Conservation (phyloP, 23 red algal species). For the Chondrus crispus region DNA sequence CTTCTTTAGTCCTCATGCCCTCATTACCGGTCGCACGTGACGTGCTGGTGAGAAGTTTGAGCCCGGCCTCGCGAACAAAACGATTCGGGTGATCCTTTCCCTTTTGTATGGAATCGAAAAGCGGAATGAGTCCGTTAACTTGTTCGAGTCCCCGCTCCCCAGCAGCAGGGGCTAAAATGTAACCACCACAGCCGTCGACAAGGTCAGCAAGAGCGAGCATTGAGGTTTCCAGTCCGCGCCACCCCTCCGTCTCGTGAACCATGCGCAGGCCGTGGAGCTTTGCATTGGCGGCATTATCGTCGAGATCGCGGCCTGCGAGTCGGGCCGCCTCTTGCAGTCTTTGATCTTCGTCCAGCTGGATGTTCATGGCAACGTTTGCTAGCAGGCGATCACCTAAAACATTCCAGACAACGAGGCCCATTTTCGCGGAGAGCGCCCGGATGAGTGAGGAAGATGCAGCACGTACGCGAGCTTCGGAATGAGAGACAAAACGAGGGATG, state of each 20-base stretch:
- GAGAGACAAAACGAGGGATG: constrained; percentile 19
- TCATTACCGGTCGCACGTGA: neutral
- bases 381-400: neutral
- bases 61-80: constrained; percentile 85
- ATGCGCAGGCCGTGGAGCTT: constrained; percentile 44
- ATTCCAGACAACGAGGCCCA: constrained; percentile 32
- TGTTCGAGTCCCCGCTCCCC: constrained; percentile 7
- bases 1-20: neutral
- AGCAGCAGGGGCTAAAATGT: constrained; percentile 3
- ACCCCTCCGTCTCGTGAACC: constrained; percentile 86
- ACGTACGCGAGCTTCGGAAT: constrained; percentile 47
- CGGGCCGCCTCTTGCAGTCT: constrained; percentile 51
- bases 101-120: constrained; percentile 22
- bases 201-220: constrained; percentile 36
- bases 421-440: neutral
- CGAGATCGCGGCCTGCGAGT: constrained; percentile 33
- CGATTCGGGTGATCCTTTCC: constrained; percentile 75
- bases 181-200: constrained; percentile 40
- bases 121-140: neutral
- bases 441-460: constrained; percentile 16
- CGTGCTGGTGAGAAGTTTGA: constrained; percentile 33
- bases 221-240: constrained; percentile 71
- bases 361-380: constrained; percentile 5
- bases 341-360: constrained; percentile 51
- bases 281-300: constrained; percentile 16